Percentiles rank a stretch among this genome's conserved stretches.
These are phyloP conservation scores for Vicia sativa DNA, from an alignment of 306 rosid species.

Conservation along the genomic window DNA sequence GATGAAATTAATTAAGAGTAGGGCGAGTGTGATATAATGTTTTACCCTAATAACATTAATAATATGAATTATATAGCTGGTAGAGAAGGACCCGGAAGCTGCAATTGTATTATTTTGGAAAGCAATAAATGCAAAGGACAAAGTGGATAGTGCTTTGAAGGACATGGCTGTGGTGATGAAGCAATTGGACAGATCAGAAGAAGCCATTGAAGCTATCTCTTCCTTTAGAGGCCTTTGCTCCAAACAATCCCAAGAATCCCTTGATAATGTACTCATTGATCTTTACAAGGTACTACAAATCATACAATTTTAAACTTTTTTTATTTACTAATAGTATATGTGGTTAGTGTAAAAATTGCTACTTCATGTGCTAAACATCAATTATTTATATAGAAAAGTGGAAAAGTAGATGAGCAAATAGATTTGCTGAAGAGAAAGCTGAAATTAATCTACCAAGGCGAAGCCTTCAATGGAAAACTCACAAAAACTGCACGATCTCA, in stretches of 20 bases:
- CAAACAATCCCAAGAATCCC: conserved; percentile 90
- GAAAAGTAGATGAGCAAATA: conserved; percentile 84
- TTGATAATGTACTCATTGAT: conserved; percentile 88
- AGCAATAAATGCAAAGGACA: conserved; percentile 86
- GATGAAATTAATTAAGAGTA: no score
- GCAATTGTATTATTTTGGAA: conserved; percentile 86
- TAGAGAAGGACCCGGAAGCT: conserved; percentile 76
- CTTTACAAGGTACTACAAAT: conserved; percentile 80
- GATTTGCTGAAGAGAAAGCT: conserved; percentile 82
- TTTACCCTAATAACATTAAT: neutral
- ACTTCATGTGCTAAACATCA: no score
- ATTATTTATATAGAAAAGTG: conserved; percentile 62
- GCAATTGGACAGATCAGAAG: conserved; percentile 76
- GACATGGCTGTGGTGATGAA: conserved; percentile 98
- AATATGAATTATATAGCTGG: conserved; percentile 51
- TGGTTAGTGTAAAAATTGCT: no score
- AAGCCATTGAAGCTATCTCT: conserved; percentile 87
- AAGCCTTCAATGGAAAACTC: conserved; percentile 86
- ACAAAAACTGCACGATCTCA: conserved; percentile 96
- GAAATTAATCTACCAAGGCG: conserved; percentile 75
- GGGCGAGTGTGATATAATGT: neutral
- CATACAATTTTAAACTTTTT: neutral
- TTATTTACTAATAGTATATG: no score
- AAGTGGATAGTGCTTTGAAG: conserved; percentile 85
- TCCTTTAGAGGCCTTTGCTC: conserved; percentile 73